Evolutionary conservation across 805 yeast species (phyloP), one percentile per base, ranked within the genome.

Genomic region (Zygosaccharomyces siamensis): DNA sequence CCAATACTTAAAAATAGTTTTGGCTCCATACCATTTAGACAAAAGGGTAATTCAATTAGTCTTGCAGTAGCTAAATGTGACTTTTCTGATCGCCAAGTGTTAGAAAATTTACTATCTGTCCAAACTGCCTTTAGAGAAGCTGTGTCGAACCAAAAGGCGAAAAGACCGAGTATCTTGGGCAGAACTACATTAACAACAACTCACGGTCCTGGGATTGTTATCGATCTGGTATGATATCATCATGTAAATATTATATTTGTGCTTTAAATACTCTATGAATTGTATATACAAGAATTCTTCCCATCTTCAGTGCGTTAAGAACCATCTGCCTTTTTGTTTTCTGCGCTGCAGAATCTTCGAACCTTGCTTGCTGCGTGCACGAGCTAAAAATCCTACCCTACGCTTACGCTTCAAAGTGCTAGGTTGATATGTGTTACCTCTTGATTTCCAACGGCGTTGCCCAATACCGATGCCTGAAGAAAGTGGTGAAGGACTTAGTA

Each of bases 401-500:
- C 96, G 83, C 74, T 93, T 93, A 67, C 98, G 79, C 66, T 86
- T 88, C 54, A 88, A 72, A 4, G 95, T 89, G 52, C 89, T 84
- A 45, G 99, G 99, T 70, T 92, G 97, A 70, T 85, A 92, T 16
- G 96, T 88, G 72, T 88, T 86, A 69, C 99, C 98, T 71, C 96
- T 81, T 33, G 92, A 75, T 65, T 88, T 83, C 85, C 90, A 84
- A 75, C 97, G 74, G 48, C 60, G 58, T 47, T 63, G 65, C 14
- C 52, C 51, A 6, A 58, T 31, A 8, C 58, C 61, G 12, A 59
- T 14, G 16, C 21, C 21, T 33, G 37, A 33, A 33, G 37, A 52
- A 6, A 49, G 52, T 31, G 39, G 38, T 11, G 23, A 33, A 30
- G 44, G 44, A 11, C 44, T 14, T 30, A 41, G 28, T 18, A 41